Evolutionary conservation across 2,329 filamentous ascomycete species (phyloP).

Genomic region (Paraphaeosphaeria minitans): DNA sequence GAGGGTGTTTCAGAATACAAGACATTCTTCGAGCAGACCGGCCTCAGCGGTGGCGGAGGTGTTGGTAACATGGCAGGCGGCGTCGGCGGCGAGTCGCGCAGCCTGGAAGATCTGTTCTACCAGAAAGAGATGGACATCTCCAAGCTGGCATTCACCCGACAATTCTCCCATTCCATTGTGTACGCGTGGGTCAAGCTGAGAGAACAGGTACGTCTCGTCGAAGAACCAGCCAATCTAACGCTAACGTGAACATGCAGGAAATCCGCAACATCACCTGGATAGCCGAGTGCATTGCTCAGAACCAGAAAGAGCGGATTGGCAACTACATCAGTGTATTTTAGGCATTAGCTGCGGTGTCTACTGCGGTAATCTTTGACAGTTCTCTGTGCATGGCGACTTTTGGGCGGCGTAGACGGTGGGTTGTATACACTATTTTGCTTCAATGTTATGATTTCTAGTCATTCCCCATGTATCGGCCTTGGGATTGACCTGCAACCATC

Average conservation of each 20-base stretch:
- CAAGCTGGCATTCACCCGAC: slow-evolving; percentile 91
- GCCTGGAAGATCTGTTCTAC: slow-evolving; percentile 96
- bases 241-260: slow-evolving; percentile 66
- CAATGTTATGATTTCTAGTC: slow-evolving; percentile 1
- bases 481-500: too few relatives aligned
- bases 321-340: slow-evolving; percentile 97
- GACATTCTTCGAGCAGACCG: slow-evolving; percentile 92
- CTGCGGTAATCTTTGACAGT: slow-evolving; percentile 30
- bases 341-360: slow-evolving; percentile 21
- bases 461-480: background rate
- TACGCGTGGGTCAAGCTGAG: slow-evolving; percentile 98
- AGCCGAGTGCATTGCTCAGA: slow-evolving; percentile 98
- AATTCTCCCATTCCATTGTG: slow-evolving; percentile 93
- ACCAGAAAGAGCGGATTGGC: slow-evolving; percentile 97
- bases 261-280: slow-evolving; percentile 99
- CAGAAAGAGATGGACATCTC: slow-evolving; percentile 99
- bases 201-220: slow-evolving; percentile 78
- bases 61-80: slow-evolving; percentile 86
- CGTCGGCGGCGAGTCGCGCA: slow-evolving; percentile 79
- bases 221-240: background rate
- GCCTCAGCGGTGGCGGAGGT: slow-evolving; percentile 73
- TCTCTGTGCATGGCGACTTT: slow-evolving; percentile 32
- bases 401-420: slow-evolving; percentile 36
- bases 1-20: slow-evolving; percentile 95
- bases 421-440: slow-evolving; percentile 31